Percentiles rank a stretch among this genome's conserved stretches.
phyloP scores from a whole-genome alignment of 2,329 filamentous ascomycete species.

The Fonsecaea pedrosoi region DNA sequence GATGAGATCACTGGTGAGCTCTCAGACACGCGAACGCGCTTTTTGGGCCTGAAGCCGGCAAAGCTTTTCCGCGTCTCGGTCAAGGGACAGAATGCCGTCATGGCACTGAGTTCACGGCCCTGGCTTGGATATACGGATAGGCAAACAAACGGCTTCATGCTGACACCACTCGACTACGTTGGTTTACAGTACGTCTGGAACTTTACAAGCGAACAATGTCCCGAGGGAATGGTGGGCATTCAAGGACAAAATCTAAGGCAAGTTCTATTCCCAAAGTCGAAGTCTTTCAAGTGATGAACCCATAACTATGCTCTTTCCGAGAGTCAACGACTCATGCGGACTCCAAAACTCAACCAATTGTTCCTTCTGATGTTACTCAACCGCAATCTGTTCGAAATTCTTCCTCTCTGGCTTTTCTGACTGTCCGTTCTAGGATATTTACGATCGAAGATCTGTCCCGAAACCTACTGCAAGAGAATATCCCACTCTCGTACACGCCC shows the following conservation, averaged over 20 bases:
- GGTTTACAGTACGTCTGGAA: slow-evolving; percentile 94
- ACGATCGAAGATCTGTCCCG: slow-evolving; percentile 85
- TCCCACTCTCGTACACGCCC: slow-evolving; percentile 88
- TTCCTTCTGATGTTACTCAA: slow-evolving; percentile 80
- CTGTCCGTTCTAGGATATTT: slow-evolving; percentile 71
- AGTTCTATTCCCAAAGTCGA: slow-evolving; percentile 40
- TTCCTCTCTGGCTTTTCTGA: slow-evolving; percentile 16
- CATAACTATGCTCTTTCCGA: slow-evolving; percentile 52
- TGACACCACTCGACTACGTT: slow-evolving; percentile 88
- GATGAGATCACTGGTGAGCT: slow-evolving; percentile 96
- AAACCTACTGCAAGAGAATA: slow-evolving; percentile 84
- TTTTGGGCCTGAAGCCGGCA: slow-evolving; percentile 88
- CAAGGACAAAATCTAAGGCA: slow-evolving; percentile 86
- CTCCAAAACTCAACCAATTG: slow-evolving; percentile 74
- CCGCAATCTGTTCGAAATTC: not conserved
- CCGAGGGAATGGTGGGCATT: slow-evolving; percentile 92
- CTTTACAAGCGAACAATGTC: slow-evolving; percentile 92
- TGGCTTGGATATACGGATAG: slow-evolving; percentile 95
- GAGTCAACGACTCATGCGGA: slow-evolving; percentile 53
- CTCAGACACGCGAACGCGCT: slow-evolving; percentile 91
- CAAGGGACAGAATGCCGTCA: slow-evolving; percentile 79
- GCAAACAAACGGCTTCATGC: slow-evolving; percentile 84
- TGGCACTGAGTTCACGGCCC: slow-evolving; percentile 90
- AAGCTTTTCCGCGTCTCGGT: slow-evolving; percentile 91
- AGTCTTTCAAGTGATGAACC: slow-evolving; percentile 66